Evolutionary conservation across 1,139 yeast species (phyloP), one percentile per base, ranked within the genome.

Genomic region (Geotrichum carabidarum): DNA sequence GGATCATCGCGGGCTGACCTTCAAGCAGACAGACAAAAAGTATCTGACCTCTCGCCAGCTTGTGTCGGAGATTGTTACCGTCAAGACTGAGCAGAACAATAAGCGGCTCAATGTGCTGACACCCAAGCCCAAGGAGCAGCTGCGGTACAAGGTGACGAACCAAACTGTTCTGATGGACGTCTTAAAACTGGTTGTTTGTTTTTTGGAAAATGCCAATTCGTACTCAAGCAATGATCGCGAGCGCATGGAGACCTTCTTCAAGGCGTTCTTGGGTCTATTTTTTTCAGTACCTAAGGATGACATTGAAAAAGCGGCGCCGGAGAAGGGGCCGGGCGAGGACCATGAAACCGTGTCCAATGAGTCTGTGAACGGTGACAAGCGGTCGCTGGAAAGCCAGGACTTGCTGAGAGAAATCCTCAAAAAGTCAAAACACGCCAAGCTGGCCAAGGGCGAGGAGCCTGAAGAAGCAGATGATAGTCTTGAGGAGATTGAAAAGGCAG

Each of bases 21-120:
- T 93, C 74, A 93, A 93, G 70, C 97, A 93, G 70, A 89, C 96
- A 11, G 99, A 93, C 70, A 93, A 94, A 70, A 93, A 93, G 70
- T 75, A 89, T 56, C 74, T 94, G 62, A 90, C 98, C 0, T 86
- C 95, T 7, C 89, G 93, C 64, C 96, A 90, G 63, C 75, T 93
- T 63, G 83, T 93, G 7, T 84, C 95, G 60, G 99, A 93, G 68
- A 87, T 94, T 55, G 86, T 94, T 60, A 88, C 96, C 2, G 86
- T 91, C 42, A 90, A 91, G 70, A 86, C 89, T 45, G 98, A 93
- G 66, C 98, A 93, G 69, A 80, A 78, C 53, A 80, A 79, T 55
- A 83, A 89, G 71, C 78, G 95, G 65, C 75, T 87, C 58, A 91
- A 87, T 66, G 96, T 96, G 48, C 78, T 89, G 64, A 85, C 96